Evolutionary conservation across 2,329 filamentous ascomycete genomes (phyloP).

Genomic region (Fusarium sp.): DNA sequence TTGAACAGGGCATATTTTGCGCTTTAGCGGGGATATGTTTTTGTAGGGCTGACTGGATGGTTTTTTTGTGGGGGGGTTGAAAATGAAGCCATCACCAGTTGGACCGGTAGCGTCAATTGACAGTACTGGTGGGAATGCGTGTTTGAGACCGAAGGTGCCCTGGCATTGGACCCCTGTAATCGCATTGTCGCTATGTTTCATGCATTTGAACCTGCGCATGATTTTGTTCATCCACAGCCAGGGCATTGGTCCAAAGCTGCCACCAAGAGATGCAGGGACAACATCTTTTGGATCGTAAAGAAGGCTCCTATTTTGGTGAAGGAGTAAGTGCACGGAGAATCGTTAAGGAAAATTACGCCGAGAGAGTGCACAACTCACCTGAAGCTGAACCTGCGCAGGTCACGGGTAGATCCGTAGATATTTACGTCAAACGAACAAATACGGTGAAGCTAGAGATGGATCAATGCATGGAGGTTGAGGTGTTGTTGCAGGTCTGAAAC

Average conservation of each 20-base stretch:
- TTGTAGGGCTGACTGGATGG: background rate
- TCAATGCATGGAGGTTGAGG: no score
- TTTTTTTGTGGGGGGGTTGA: background rate
- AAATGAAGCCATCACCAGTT: background rate
- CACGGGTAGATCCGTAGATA: background rate
- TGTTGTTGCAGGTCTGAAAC: background rate
- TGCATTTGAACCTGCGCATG: background rate
- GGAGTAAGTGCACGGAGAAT: background rate
- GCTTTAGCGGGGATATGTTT: background rate
- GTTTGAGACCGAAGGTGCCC: background rate
- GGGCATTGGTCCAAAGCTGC: background rate
- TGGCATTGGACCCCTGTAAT: background rate
- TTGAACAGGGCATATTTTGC: background rate
- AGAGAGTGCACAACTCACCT: background rate
- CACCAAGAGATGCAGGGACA: background rate
- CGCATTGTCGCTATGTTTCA: background rate
- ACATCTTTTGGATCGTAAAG: background rate
- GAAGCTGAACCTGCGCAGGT: background rate
- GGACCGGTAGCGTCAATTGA: background rate
- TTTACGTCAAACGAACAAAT: background rate
- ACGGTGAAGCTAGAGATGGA: no score
- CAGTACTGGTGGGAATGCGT: background rate
- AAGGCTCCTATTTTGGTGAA: background rate
- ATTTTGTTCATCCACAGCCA: background rate
- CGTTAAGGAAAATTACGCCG: background rate